Evolutionary conservation across 1,284 basidiomycete species (phyloP).

Genomic region (Chondrostereum purpureum): DNA sequence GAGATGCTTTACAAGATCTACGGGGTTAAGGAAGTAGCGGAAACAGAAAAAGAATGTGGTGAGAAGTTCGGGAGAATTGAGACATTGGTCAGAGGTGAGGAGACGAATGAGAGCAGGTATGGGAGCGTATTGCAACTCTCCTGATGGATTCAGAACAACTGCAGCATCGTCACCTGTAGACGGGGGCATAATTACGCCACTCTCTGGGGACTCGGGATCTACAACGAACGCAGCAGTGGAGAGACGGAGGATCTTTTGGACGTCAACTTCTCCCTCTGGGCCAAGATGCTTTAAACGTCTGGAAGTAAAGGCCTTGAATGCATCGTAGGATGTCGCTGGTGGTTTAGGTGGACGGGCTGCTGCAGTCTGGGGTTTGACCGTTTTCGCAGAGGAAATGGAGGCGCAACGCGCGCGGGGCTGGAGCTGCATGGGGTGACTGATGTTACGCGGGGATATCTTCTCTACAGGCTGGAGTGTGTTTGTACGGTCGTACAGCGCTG

Average conservation of each 20-base stretch:
- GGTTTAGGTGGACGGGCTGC: no score
- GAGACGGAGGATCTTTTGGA: no score
- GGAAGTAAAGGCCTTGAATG: no score
- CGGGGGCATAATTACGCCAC: conserved; percentile 24
- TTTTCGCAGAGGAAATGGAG: no score
- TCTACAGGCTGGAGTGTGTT: no score
- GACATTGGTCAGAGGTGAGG: conserved; percentile 35
- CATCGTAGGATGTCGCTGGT: no score
- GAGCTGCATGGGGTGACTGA: no score
- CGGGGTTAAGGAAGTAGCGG: conserved; percentile 62
- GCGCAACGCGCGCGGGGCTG: no score
- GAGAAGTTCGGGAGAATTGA: conserved; percentile 29
- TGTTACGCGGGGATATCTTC: no score
- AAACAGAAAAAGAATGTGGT: conserved; percentile 73
- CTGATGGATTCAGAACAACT: conserved; percentile 20
- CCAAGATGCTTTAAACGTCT: conserved; percentile 16
- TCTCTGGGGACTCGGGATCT: conserved; percentile 20
- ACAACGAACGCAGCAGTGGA: conserved; percentile 21
- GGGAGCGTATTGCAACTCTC: conserved; percentile 29
- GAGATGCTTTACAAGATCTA: conserved; percentile 48
- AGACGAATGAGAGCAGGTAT: conserved; percentile 40
- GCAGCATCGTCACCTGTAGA: conserved; percentile 18
- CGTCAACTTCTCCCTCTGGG: no score
- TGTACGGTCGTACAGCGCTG: no score
- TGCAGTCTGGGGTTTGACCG: no score